Evolutionary conservation across 352 stramenopile species (phyloP).

Genomic region (Phytophthora agathidicida): DNA sequence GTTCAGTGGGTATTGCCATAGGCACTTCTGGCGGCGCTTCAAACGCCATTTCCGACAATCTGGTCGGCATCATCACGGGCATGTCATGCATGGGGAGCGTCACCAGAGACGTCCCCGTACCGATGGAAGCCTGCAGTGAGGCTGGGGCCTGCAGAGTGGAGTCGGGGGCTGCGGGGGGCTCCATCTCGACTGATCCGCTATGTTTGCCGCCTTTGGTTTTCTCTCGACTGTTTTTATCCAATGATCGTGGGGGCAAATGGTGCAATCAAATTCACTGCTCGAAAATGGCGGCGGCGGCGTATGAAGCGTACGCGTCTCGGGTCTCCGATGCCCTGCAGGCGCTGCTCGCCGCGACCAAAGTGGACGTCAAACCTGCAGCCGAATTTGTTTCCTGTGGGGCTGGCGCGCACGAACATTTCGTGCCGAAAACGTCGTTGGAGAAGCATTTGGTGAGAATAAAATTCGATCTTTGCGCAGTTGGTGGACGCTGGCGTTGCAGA

Average conservation of each 20-base stretch:
- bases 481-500: not conserved
- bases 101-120: slow-evolving; percentile 10
- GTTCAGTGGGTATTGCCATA: slow-evolving; percentile 5
- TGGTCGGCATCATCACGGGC: slow-evolving; percentile 4
- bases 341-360: slow-evolving; percentile 43
- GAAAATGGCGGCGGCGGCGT: slow-evolving; percentile 26
- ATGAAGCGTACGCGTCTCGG: slow-evolving; percentile 31
- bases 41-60: slow-evolving; percentile 9
- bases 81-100: slow-evolving; percentile 16
- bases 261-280: slow-evolving; percentile 47
- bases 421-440: slow-evolving; percentile 37
- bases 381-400: slow-evolving; percentile 43
- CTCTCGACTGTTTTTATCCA: slow-evolving; percentile 12
- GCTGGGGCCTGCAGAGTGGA: not conserved
- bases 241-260: slow-evolving; percentile 32
- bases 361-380: slow-evolving; percentile 34
- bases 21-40: slow-evolving; percentile 9
- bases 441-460: slow-evolving; percentile 62
- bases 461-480: too few species aligned
- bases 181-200: slow-evolving; percentile 27
- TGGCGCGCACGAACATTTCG: slow-evolving; percentile 39
- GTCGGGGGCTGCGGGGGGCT: not conserved
- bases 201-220: slow-evolving; percentile 35
- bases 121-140: slow-evolving; percentile 3
- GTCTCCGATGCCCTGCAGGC: slow-evolving; percentile 33